These are phyloP conservation scores for Dioszegia aurantiaca DNA, from an alignment of 768 basidiomycete species.

Conservation along the genomic window DNA sequence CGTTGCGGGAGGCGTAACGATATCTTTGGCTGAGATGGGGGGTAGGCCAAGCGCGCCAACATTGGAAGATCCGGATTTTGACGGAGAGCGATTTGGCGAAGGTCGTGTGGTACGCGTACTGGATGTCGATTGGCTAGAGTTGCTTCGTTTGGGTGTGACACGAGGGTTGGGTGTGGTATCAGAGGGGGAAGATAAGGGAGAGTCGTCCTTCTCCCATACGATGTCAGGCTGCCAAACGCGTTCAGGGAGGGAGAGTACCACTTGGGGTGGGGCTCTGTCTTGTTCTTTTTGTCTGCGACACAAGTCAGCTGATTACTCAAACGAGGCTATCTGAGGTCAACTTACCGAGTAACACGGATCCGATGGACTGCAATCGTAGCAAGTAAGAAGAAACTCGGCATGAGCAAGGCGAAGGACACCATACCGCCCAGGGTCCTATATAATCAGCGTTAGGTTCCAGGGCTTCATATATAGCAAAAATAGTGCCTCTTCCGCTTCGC, in stretches of 20 bases:
- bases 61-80: neutral
- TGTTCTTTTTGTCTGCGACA: constrained; percentile 59
- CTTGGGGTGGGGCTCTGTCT: constrained; percentile 56
- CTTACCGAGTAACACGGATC: constrained; percentile 58
- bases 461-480: no score
- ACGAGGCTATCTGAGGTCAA: constrained; percentile 71
- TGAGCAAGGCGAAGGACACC: constrained; percentile 71
- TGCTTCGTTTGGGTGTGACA: neutral
- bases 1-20: constrained; percentile 11
- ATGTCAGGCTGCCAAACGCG: constrained; percentile 51
- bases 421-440: constrained; percentile 52
- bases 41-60: neutral
- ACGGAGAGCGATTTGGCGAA: neutral
- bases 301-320: constrained; percentile 65
- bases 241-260: constrained; percentile 50
- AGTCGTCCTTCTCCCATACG: constrained; percentile 51
- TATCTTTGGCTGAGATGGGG: constrained; percentile 5
- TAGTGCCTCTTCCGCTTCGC: no score
- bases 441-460: constrained; percentile 6
- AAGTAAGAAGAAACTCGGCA: constrained; percentile 85
- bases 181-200: neutral
- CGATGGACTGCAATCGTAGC: constrained; percentile 86
- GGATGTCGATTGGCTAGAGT: neutral
- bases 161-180: neutral
- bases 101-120: constrained; percentile 10